Base-by-base conservation (phyloP, 1,284 basidiomycete species). In the Tylopilus sp. region DNA sequence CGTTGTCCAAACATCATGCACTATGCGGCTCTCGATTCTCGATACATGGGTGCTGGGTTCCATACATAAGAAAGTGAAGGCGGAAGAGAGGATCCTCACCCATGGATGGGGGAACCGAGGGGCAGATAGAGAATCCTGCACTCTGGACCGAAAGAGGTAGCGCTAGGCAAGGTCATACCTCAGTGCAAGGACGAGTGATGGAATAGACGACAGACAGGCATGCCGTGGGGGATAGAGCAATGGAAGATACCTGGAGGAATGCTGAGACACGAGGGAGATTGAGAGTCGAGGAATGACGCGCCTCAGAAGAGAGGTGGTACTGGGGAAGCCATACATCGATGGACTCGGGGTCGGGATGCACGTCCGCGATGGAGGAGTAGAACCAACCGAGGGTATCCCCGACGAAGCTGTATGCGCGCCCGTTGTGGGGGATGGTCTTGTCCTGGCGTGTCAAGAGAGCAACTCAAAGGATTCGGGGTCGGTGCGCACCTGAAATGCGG, bases 1-100 rank as follows among this genome's bases (percentile, higher is more conserved):
- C 37, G 81, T 72, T 2, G 75, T 67, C 68, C 82, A 77, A 20
- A 87, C 71, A 55, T 88, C 85, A 53, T 76, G 71, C n/a, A 77
- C 68, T 11, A 44, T 24, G 34, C 46, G 58, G 30, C 33, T 49
- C 21, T 57, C 49, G 33, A 65, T 46, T 38, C 35, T 59, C 17
- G 51, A 50, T 26, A 62, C 30, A 11, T 57, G 54, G 5, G 68
- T 59, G 18, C 68, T 70, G 30, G 71, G 50, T 49, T 17, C 2
- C 59, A 67, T 28, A 14, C 20, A 34, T 66, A 10, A 61, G 30
- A 69, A 72, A 49, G 38, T 17, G 35, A 31, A 3, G 18, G 17
- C 33, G 31, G n/a, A 15, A 26, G 7, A 14, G 10, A 17, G 9
- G 7, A 9, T 8, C 8, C 48, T 46, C n/a, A 61, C 64, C 45